Evolutionary conservation across 2,329 filamentous ascomycete species (phyloP).

Genomic region (Fusarium newnesense): DNA sequence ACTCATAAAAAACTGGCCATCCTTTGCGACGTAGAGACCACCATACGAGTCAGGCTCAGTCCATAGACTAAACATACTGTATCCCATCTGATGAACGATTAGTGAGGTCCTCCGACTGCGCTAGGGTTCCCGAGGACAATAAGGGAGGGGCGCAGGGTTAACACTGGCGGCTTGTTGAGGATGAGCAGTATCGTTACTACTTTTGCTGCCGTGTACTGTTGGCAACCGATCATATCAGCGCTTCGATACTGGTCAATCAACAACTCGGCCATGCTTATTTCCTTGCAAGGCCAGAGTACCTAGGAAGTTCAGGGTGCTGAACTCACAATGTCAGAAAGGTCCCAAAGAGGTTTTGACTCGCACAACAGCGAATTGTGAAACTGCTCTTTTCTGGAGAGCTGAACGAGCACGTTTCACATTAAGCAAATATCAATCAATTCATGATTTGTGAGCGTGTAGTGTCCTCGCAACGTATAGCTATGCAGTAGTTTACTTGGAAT

Average conservation of each 20-base stretch:
- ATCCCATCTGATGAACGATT: not conserved
- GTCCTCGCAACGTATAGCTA: not conserved
- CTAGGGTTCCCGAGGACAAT: not conserved
- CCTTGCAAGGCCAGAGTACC: not conserved
- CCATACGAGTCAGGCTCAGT: not conserved
- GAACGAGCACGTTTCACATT: not conserved
- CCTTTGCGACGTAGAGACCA: not conserved
- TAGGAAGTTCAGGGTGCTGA: not conserved
- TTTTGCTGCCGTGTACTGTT: not conserved
- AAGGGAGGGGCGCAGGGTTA: constrained; percentile 9
- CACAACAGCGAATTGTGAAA: not conserved
- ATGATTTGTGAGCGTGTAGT: not conserved
- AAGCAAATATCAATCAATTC: not conserved
- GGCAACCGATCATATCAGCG: not conserved
- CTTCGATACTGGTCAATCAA: not conserved
- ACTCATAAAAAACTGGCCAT: not conserved
- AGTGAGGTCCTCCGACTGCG: not conserved
- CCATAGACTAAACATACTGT: not conserved
- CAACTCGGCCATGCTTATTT: not conserved
- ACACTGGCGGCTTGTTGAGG: constrained; percentile 12
- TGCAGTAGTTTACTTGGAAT: not conserved
- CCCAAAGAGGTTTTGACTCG: not conserved
- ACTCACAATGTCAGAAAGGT: not conserved
- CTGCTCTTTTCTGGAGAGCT: not conserved
- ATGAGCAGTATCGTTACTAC: not conserved